Conservation (phyloP, 179 eudicot species). For the Silene coronaria region DNA sequence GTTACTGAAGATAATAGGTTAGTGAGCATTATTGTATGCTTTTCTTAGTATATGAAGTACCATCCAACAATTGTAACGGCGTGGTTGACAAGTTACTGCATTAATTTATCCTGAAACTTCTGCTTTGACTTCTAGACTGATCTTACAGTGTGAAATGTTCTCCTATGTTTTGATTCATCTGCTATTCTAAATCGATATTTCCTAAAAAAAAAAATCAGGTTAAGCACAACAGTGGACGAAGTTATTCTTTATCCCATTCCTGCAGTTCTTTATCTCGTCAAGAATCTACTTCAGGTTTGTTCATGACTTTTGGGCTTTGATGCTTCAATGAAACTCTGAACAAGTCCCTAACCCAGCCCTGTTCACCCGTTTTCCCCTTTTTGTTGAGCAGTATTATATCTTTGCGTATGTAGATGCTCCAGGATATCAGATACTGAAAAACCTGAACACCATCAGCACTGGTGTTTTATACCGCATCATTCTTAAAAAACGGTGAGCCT, state of each 20-base stretch:
- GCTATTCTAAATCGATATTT: too few species aligned
- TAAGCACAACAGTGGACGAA: slow-evolving; percentile 86
- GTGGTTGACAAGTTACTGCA: background rate
- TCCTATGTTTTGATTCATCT: background rate
- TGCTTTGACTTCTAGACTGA: background rate
- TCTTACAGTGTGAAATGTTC: background rate
- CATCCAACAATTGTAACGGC: background rate
- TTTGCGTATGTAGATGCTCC: slow-evolving; percentile 99
- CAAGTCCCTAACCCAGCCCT: background rate
- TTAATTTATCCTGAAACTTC: background rate
- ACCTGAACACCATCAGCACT: slow-evolving; percentile 85
- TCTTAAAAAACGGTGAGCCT: slow-evolving; percentile 70
- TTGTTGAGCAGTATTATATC: slow-evolving; percentile 76
- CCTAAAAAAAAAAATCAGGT: slow-evolving; percentile 31
- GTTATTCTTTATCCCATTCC: slow-evolving; percentile 93
- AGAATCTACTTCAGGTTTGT: slow-evolving; percentile 84
- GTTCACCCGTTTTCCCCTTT: background rate
- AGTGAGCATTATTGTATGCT: too few species aligned
- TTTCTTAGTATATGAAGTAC: background rate
- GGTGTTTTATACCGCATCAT: slow-evolving; percentile 83
- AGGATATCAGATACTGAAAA: slow-evolving; percentile 92
- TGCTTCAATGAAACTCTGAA: background rate
- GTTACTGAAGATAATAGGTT: slow-evolving; percentile 96
- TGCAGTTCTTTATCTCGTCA: slow-evolving; percentile 83
- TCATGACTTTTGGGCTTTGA: background rate